Base-by-base conservation (phyloP, 768 basidiomycete genomes). In the Jaapia argillacea region DNA sequence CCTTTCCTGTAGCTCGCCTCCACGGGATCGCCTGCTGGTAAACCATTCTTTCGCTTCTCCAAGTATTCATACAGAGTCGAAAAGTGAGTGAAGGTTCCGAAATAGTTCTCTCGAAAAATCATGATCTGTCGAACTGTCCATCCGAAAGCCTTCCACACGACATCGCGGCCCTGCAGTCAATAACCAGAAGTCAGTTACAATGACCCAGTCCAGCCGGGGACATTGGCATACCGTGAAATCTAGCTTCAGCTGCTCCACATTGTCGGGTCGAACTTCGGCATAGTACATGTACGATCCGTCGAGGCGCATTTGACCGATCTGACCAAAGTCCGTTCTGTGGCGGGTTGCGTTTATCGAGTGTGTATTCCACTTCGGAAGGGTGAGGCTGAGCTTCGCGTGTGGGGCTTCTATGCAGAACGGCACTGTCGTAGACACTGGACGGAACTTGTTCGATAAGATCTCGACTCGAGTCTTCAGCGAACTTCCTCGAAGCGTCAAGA, bases 81-180 rank as follows among this genome's bases (percentile, higher is more conserved):
- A 53, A 93, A 97, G 51, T 94, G 86, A 2, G 91, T 96, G 61
- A 96, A 98, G 4, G 77, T 72, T 7, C 94, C 94, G 40, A 97
- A 79, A 61, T 98, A 98, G 61, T 97, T 97, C 54, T 94, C 90
- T 37, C 85, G 79, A 45, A 96, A 55, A 31, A 83, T 77, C 79
- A 98, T 85, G 50, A 94, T 71, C 55, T 90, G 81, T 27, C 92
- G 79, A 47, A 93, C 74, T 2, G 80, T 79, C 93, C 93, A 96
- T 20, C 91, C 93, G 42, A 90, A 64, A 1, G 71, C 67, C 57
- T 83, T 85, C 63, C 81, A 83, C 6, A 74, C 64, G 25, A 79
- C 55, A 25, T 78, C 70, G 5, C 62, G 54, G 0, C 64, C 54
- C 85, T 87, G 48, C 23, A 10, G 16, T 16, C 31, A 16, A 16